Base-by-base conservation (phyloP, 768 basidiomycete genomes). In the Calocybe cyanea region DNA sequence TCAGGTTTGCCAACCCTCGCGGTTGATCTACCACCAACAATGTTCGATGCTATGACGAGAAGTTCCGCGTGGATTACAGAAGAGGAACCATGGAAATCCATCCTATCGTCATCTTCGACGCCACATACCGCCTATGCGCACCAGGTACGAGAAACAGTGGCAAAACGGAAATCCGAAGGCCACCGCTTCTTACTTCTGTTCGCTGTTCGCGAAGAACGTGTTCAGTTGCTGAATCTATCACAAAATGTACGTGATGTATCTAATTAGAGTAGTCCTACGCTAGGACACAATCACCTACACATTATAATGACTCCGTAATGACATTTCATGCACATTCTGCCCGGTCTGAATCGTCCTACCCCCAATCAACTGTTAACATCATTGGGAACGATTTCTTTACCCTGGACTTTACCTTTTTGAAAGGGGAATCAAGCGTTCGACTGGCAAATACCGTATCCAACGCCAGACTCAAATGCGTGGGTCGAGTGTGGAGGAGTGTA, bases 41-140 rank as follows among this genome's bases (percentile, higher is more conserved):
- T 80, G 1, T 89, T 89, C 51, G 85, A 88, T 38, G 55, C 69
- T 1, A 76, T 92, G 70, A 70, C 72, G 21, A 74, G 69, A 56
- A 78, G 61, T 28, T 57, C 78, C 3, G 60, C 66, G 13, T 91
- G 89, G 89, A 63, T 89, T 19, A 73, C 73, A 4, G 86, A 88
- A 49, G 89, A 92, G 35, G 86, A 90, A 31, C 68, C 71, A 0
- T 88, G 89, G 86, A 84, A 81, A 62, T 48, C 68, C 2, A 70
- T 89, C 31, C 58, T 72, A 6, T 66, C 71, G 0, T 60, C 63
- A 7, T 84, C 88, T 61, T 79, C 83, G 0, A 64, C 73, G 20
- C 71, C 77, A 36, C 75, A 78, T 41, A 67, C 75, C 6, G 72
- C 75, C 2, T 89, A 89, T 57, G 85, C 83, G 1, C 60, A 72